A percentile compares a stretch with the other conserved stretches of the same genome.
These are phyloP conservation scores for Candida sonorensis DNA, from an alignment of 805 yeast species.

Conservation along the genomic window DNA sequence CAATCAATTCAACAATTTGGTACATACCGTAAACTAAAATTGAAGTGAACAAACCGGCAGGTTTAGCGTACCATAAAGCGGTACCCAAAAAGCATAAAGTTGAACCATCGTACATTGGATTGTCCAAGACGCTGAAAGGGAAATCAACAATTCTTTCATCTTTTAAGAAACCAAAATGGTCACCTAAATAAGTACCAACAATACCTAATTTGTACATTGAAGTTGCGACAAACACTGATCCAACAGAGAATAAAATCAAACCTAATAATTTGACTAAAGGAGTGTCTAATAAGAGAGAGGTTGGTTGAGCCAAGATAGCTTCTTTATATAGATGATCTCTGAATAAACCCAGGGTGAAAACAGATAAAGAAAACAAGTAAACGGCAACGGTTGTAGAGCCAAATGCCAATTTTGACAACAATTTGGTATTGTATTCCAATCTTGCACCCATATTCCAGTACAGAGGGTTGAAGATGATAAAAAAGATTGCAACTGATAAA, in stretches of 20 bases:
- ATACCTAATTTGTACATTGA: conserved; percentile 93
- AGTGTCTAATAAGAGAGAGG: conserved; percentile 45
- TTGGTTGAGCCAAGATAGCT: conserved; percentile 69
- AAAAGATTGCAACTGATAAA: conserved; percentile 41
- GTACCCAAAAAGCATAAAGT: conserved; percentile 85
- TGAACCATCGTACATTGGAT: conserved; percentile 97
- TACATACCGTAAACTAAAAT: conserved; percentile 76
- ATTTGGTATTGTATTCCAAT: conserved; percentile 68
- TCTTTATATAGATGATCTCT: conserved; percentile 71
- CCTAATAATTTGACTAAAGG: conserved; percentile 39
- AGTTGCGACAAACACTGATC: conserved; percentile 72
- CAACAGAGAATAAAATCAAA: conserved; percentile 47
- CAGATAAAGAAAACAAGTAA: conserved; percentile 73
- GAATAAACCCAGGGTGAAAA: conserved; percentile 76
- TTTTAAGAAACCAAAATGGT: conserved; percentile 95
- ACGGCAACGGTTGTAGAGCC: conserved; percentile 70
- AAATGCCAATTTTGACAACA: conserved; percentile 68
- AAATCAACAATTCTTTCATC: conserved; percentile 81
- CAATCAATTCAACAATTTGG: conserved; percentile 74
- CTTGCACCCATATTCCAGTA: conserved; percentile 96
- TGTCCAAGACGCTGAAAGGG: conserved; percentile 86
- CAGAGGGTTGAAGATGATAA: conserved; percentile 85
- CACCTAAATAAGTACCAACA: conserved; percentile 95
- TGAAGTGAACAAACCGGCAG: conserved; percentile 77
- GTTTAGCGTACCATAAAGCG: conserved; percentile 81